These are phyloP conservation scores for Xylaria polymorpha DNA, from an alignment of 2,329 filamentous ascomycete genomes.

Conservation along the genomic window DNA sequence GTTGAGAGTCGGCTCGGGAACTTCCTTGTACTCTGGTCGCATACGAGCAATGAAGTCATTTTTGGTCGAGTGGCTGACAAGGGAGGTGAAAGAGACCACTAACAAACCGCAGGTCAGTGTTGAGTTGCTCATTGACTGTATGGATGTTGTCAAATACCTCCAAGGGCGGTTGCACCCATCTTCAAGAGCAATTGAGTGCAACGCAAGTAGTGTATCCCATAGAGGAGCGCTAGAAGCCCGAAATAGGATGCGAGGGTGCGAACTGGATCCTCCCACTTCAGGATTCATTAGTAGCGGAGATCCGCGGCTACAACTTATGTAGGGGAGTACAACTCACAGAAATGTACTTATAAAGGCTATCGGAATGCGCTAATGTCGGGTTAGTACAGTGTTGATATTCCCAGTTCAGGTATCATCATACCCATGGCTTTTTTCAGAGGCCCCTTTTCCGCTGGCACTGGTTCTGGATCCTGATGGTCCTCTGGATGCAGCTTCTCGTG, in stretches of 20 bases:
- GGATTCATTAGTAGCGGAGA: background rate
- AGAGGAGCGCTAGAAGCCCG: conserved; percentile 13
- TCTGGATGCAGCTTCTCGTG: conserved; percentile 8
- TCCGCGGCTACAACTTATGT: background rate
- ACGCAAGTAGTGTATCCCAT: conserved; percentile 15
- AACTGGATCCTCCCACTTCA: conserved; percentile 24
- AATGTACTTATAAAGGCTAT: conserved; percentile 30
- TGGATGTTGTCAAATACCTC: conserved; percentile 3
- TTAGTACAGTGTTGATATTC: background rate
- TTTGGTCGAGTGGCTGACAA: conserved; percentile 19
- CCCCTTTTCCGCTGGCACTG: background rate
- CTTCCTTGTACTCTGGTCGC: conserved; percentile 21
- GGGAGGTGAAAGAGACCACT: conserved; percentile 13
- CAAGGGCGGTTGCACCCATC: conserved; percentile 18
- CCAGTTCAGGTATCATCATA: background rate
- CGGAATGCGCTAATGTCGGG: conserved; percentile 4
- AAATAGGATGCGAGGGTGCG: conserved; percentile 21
- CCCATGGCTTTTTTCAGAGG: conserved; percentile 22
- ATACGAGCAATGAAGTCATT: conserved; percentile 15
- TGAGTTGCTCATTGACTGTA: background rate
- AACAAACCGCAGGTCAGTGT: background rate
- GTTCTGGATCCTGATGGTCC: background rate
- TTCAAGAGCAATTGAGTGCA: conserved; percentile 23
- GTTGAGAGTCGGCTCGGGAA: conserved; percentile 27
- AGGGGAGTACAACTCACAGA: background rate